phyloP scores from a whole-genome alignment of 176 grass and related monocot genomes.

The Avena atlantica region DNA sequence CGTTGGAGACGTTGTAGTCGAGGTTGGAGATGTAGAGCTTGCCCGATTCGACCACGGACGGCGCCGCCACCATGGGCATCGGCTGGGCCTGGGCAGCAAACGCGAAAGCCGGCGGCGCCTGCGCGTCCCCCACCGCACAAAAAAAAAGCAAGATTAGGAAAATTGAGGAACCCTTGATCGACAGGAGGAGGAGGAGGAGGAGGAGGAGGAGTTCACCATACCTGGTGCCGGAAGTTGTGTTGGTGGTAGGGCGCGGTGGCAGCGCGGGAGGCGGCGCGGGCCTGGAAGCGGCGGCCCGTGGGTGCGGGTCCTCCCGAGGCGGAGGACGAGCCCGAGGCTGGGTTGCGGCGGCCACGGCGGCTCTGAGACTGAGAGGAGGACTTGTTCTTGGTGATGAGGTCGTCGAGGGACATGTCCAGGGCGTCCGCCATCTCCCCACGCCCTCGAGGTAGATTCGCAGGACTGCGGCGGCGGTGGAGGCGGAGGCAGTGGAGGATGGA shows the following conservation, averaged over 20 bases:
- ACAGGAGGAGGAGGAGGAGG: background rate
- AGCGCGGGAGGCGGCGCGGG: slow-evolving; percentile 46
- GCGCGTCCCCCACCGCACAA: background rate
- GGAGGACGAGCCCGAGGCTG: background rate
- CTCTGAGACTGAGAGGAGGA: background rate
- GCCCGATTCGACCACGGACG: slow-evolving; percentile 32
- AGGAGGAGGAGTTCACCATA: background rate
- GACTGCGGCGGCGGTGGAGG: background rate
- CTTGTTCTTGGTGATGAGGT: slow-evolving; percentile 83
- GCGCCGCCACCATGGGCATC: background rate
- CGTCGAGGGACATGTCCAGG: slow-evolving; percentile 80
- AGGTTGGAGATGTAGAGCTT: slow-evolving; percentile 86
- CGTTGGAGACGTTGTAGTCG: slow-evolving; percentile 67
- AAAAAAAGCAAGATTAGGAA: background rate
- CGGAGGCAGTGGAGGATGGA: background rate
- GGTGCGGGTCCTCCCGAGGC: background rate
- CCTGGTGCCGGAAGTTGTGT: slow-evolving; percentile 1
- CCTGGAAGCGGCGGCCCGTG: slow-evolving; percentile 48
- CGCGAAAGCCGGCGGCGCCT: slow-evolving; percentile 1
- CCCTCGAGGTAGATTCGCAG: background rate
- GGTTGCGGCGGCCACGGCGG: slow-evolving; percentile 10
- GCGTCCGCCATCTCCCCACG: slow-evolving; percentile 44
- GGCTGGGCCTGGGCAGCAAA: slow-evolving; percentile 26
- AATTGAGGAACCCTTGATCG: background rate
- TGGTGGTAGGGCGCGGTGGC: slow-evolving; percentile 46